These are phyloP conservation scores for Zelopaecilomyces penicillatus DNA, from an alignment of 2,329 filamentous ascomycete species.

Conservation along the genomic window DNA sequence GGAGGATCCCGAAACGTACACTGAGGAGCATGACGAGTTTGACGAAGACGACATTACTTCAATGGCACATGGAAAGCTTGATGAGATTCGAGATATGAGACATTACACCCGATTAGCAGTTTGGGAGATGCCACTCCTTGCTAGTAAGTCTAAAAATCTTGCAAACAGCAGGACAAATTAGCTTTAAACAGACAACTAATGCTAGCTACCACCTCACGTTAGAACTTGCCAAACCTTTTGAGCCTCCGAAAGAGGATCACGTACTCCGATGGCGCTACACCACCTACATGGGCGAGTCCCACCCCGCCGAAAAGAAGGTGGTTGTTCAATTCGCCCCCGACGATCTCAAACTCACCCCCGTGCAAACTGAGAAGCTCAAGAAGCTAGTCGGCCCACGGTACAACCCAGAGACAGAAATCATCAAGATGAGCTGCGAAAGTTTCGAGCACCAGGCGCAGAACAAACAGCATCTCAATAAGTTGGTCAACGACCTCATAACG, in stretches of 20 bases:
- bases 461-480: slow-evolving; percentile 83
- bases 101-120: slow-evolving; percentile 80
- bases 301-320: slow-evolving; percentile 88
- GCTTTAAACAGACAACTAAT: too few relatives aligned
- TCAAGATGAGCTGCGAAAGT: slow-evolving; percentile 87
- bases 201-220: slow-evolving; percentile 1
- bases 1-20: slow-evolving; percentile 38
- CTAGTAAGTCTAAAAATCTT: slow-evolving; percentile 51
- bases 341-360: slow-evolving; percentile 61
- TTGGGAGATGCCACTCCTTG: slow-evolving; percentile 91
- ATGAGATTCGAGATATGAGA: slow-evolving; percentile 79
- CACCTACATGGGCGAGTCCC: slow-evolving; percentile 87
- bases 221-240: slow-evolving; percentile 81
- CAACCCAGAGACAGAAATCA: slow-evolving; percentile 71
- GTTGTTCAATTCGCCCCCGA: slow-evolving; percentile 78
- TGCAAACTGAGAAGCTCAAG: slow-evolving; percentile 70
- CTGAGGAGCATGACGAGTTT: slow-evolving; percentile 53
- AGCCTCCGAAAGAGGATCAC: slow-evolving; percentile 55
- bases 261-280: slow-evolving; percentile 94
- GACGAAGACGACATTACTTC: slow-evolving; percentile 77
- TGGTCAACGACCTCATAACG: slow-evolving; percentile 63
- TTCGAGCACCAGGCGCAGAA: slow-evolving; percentile 89
- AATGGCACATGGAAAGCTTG: slow-evolving; percentile 77
- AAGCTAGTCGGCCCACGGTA: slow-evolving; percentile 82
- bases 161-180: too few relatives aligned